Conservation (phyloP, 352 stramenopile species). For the Phytophthora sansomeana region DNA sequence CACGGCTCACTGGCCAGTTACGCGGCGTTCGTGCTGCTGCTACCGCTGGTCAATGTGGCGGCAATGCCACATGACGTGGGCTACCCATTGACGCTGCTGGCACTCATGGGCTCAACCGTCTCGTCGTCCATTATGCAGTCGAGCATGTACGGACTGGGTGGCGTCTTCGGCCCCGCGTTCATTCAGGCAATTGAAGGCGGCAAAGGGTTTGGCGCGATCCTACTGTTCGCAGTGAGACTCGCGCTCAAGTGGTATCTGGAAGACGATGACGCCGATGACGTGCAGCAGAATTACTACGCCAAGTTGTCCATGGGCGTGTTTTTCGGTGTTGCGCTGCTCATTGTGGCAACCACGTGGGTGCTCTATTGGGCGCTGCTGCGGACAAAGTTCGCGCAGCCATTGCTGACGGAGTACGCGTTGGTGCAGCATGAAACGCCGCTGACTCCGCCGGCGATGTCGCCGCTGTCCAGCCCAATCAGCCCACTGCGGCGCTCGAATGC, state of each 20-base stretch:
- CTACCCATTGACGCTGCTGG: conserved; percentile 67
- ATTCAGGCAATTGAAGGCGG: conserved; percentile 82
- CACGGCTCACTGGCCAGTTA: conserved; percentile 61
- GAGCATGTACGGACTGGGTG: conserved; percentile 74
- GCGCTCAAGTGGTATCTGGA: conserved; percentile 65
- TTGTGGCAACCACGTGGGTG: conserved; percentile 62
- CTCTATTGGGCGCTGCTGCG: conserved; percentile 59
- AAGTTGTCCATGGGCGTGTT: conserved; percentile 71
- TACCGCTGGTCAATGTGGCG: conserved; percentile 72
- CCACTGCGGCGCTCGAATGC: conserved; percentile 19
- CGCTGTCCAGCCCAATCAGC: conserved; percentile 53
- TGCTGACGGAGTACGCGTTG: conserved; percentile 73
- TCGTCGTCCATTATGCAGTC: conserved; percentile 77
- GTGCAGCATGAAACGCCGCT: conserved; percentile 75
- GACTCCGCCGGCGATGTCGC: conserved; percentile 56
- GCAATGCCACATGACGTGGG: conserved; percentile 48
- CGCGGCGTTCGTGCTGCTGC: conserved; percentile 59
- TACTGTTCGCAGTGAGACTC: conserved; percentile 74
- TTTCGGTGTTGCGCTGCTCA: conserved; percentile 66
- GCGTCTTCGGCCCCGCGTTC: conserved; percentile 81
- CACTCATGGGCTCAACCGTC: conserved; percentile 72
- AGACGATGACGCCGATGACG: not conserved
- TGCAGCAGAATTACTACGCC: conserved; percentile 22
- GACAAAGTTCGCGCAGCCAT: conserved; percentile 67
- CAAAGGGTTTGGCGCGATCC: conserved; percentile 79